phyloP scores from a whole-genome alignment of 179 eudicot species.

The Spergularia azorica region DNA sequence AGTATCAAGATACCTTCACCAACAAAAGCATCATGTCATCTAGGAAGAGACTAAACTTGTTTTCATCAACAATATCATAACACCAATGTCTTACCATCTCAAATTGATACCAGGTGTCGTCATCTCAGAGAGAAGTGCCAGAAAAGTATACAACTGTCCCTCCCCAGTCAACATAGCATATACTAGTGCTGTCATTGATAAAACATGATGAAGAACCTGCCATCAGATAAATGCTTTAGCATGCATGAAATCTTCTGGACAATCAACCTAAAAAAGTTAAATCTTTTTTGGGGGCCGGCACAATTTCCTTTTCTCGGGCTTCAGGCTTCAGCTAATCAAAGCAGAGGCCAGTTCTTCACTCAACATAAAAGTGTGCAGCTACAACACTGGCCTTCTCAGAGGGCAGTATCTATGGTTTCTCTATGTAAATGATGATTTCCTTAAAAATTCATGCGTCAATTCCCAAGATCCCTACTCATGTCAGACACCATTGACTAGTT shows the following conservation, averaged over 20 bases:
- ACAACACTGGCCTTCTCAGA: not conserved
- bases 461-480: not conserved
- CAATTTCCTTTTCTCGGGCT: not conserved
- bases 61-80: not conserved
- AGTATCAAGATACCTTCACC: slow-evolving; percentile 50
- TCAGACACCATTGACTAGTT: slow-evolving; percentile 1
- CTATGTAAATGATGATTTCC: not conserved
- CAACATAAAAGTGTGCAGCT: not conserved
- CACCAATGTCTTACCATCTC: slow-evolving; percentile 66
- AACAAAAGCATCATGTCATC: slow-evolving; percentile 21
- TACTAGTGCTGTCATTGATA: slow-evolving; percentile 75
- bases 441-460: not conserved
- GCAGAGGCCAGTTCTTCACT: not conserved
- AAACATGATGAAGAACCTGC: slow-evolving; percentile 89
- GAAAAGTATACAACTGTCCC: slow-evolving; percentile 81
- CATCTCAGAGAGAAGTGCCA: slow-evolving; percentile 85
- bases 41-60: slow-evolving; percentile 1
- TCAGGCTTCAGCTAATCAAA: not conserved
- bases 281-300: not conserved
- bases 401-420: not conserved
- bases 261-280: not conserved
- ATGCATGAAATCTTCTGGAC: not conserved
- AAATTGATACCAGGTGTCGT: slow-evolving; percentile 93
- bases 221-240: not conserved
- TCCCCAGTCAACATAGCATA: slow-evolving; percentile 73